Evolutionary conservation across 768 basidiomycete species (phyloP), one percentile per base, ranked within the genome.

Genomic region (Tricholoma matsutake): DNA sequence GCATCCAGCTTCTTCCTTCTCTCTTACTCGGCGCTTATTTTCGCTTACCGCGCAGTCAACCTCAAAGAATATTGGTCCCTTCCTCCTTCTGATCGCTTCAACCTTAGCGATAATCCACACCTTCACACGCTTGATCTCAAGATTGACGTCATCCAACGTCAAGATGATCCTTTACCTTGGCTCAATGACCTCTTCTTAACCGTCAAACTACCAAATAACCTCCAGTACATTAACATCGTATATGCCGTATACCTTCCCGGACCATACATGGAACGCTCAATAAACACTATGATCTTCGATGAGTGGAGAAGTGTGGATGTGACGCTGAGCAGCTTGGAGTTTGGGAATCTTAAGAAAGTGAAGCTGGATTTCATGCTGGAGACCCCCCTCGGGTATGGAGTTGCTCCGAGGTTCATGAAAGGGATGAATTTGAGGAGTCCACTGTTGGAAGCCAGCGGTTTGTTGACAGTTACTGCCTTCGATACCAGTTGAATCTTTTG

Each of bases 121-220:
- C 57, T 73, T 13, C 61, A 57, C 20, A 63, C 57, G 5, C 68
- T 73, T 56, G 63, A 63, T 29, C 61, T 73, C 34, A 68, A 65
- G 32, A 65, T 72, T 29, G 71, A 73, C 52, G 67, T 73, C 6
- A 65, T 71, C 20, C 71, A 72, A 41, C 65, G 67, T 18, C 59
- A 65, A 58, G 66, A 72, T 10, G 71, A 73, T 45, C 72, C 71
- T 22, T 64, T 73, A 39, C 69, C 66, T 20, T 73, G 71, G 71
- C 47, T 73, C 3, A 61, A 67, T 60, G 63, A 62, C 6, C 56
- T 73, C 29, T 60, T 73, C n/a, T 60, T 59, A 47, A 69, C 69
- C 7, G 56, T 69, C 28, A 58, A 63, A 34, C 49, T 64, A 11
- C 56, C 63, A 2, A 72, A 68, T 56, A 37, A 54, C 10, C 56